Evolutionary conservation across 345 rosid species (phyloP).

Genomic region (Salix arbutifolia): DNA sequence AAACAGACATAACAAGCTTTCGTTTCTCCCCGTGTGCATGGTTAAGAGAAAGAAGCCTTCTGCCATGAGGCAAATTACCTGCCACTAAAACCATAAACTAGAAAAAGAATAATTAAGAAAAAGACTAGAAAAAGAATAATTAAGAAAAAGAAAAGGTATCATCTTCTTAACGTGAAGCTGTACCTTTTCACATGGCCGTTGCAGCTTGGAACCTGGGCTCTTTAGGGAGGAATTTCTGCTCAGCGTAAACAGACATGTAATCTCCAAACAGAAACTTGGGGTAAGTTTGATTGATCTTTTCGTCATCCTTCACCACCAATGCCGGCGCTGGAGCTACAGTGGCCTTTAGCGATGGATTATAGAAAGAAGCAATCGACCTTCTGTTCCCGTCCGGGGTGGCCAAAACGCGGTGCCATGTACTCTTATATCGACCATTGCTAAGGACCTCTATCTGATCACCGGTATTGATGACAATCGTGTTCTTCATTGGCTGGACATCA

Average conservation of each 20-base stretch:
- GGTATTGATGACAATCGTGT: conserved; percentile 72
- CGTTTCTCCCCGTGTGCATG: conserved; percentile 6
- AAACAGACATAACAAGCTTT: conserved; percentile 14
- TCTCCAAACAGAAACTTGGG: conserved; percentile 85
- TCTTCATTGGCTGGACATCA: conserved; percentile 71
- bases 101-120: not conserved
- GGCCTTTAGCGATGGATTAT: conserved; percentile 71
- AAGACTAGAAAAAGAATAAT: not conserved
- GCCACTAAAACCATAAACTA: not conserved
- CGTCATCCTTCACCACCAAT: conserved; percentile 17
- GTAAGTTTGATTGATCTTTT: conserved; percentile 34
- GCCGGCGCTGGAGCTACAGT: conserved; percentile 66
- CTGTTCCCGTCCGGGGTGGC: conserved; percentile 52
- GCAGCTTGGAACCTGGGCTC: conserved; percentile 85
- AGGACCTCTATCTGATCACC: conserved; percentile 95
- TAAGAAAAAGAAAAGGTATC: not conserved
- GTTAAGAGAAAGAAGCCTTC: conserved; percentile 23
- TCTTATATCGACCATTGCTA: conserved; percentile 84
- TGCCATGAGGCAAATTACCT: not conserved
- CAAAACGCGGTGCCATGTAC: conserved; percentile 76
- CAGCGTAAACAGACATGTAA: conserved; percentile 81
- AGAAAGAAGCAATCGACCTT: conserved; percentile 84
- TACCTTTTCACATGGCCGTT: conserved; percentile 32
- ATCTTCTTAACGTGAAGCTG: conserved; percentile 2
- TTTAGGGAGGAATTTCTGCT: conserved; percentile 83